A percentile compares a stretch with the other conserved stretches of the same genome.
phyloP scores from a whole-genome alignment of 176 grass and related monocot species.

The Oryza meyeriana region DNA sequence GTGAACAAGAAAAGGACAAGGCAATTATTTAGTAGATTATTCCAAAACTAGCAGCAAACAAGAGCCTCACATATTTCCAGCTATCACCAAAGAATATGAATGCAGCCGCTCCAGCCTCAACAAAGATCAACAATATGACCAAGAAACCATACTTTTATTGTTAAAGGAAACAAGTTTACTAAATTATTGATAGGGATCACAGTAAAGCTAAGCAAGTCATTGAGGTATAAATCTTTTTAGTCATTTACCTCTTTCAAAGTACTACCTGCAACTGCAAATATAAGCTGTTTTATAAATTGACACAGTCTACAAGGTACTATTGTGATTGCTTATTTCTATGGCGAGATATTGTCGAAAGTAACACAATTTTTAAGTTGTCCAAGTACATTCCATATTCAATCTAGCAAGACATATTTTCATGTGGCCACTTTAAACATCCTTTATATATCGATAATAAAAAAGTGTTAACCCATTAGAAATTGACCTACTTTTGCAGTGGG shows the following conservation, averaged over 20 bases:
- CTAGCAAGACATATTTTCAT: neutral
- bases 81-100: slow-evolving; percentile 98
- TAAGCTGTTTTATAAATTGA: neutral
- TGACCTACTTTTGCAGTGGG: neutral
- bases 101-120: slow-evolving; percentile 77
- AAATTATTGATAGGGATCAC: neutral
- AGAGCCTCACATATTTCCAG: slow-evolving; percentile 91
- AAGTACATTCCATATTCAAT: neutral
- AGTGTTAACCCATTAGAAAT: neutral
- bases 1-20: slow-evolving; percentile 9
- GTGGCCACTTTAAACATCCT: neutral
- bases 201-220: neutral
- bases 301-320: neutral
- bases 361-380: neutral
- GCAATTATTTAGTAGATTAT: slow-evolving; percentile 2
- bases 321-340: neutral
- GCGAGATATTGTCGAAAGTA: neutral
- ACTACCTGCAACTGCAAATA: neutral
- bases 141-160: slow-evolving; percentile 74
- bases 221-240: neutral
- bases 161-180: slow-evolving; percentile 60
- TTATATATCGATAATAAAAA: neutral
- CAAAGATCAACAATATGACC: slow-evolving; percentile 71
- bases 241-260: neutral
- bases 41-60: slow-evolving; percentile 9